Conservation (phyloP, 352 stramenopile species). For the Globisporangium yorkense region DNA sequence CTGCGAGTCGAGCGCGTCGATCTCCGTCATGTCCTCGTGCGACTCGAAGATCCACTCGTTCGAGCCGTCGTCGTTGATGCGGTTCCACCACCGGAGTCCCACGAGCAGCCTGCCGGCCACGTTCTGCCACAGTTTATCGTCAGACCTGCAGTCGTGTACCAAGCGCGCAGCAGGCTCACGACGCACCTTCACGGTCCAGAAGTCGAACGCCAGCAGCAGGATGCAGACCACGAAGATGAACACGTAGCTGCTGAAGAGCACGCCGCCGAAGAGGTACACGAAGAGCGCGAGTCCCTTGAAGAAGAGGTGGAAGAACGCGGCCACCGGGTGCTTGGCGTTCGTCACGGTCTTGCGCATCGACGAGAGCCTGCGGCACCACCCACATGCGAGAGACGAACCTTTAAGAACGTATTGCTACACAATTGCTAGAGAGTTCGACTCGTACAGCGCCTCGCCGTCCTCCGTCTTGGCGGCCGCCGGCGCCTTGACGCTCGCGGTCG, state of each 20-base stretch:
- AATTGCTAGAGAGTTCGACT: too few relatives aligned
- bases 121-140: conserved; percentile 37
- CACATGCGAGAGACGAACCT: not conserved
- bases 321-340: conserved; percentile 89
- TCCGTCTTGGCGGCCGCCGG: conserved; percentile 19
- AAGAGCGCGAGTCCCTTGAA: conserved; percentile 94
- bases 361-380: conserved; percentile 30
- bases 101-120: conserved; percentile 87
- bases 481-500: conserved; percentile 15
- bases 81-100: conserved; percentile 97
- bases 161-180: not conserved
- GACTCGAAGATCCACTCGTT: conserved; percentile 98
- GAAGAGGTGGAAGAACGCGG: conserved; percentile 94
- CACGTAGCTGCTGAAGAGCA: conserved; percentile 91
- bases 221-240: conserved; percentile 97
- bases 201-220: conserved; percentile 95
- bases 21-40: conserved; percentile 86
- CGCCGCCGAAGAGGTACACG: conserved; percentile 93
- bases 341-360: conserved; percentile 67
- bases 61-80: conserved; percentile 92
- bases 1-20: conserved; percentile 84
- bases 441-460: conserved; percentile 59
- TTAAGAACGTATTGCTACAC: too few relatives aligned
- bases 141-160: not conserved
- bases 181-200: conserved; percentile 96